Evolutionary conservation across 345 rosid genomes (phyloP).

Genomic region (Syzygium grande): DNA sequence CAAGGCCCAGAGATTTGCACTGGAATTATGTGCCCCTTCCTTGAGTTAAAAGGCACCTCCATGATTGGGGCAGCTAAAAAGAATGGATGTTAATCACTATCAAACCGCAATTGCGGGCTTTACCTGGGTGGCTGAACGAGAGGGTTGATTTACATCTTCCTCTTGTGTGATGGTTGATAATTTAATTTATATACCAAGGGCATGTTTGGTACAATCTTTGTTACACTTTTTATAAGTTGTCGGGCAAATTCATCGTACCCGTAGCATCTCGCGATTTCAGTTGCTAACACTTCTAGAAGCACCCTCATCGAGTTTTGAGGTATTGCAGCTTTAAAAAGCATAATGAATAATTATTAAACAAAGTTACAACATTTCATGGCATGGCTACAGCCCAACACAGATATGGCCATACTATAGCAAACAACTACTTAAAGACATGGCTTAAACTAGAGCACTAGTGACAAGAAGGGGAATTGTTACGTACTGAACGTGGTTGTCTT

Average conservation of each 20-base stretch:
- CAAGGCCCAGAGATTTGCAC: background rate
- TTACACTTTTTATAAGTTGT: background rate
- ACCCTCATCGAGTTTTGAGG: background rate
- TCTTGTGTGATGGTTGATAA: background rate
- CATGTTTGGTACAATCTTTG: background rate
- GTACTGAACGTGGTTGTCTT: background rate
- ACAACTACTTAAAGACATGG: background rate
- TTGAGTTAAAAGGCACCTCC: background rate
- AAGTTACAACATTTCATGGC: background rate
- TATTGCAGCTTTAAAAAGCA: background rate
- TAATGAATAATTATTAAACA: background rate
- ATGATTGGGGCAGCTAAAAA: background rate
- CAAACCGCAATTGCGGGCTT: background rate
- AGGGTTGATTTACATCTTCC: background rate
- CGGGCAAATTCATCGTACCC: no score
- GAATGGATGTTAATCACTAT: background rate
- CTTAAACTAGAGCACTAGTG: background rate
- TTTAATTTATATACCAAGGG: background rate
- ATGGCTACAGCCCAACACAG: background rate
- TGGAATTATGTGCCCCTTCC: background rate
- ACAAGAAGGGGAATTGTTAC: background rate
- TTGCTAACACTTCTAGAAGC: no score
- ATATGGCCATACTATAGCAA: background rate
- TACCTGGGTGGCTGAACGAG: background rate
- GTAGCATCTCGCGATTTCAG: no score